A percentile compares a stretch with the other conserved stretches of the same genome.
Conservation (phyloP, 2,329 filamentous ascomycete species). For the Pyrenochaeta sp. region DNA sequence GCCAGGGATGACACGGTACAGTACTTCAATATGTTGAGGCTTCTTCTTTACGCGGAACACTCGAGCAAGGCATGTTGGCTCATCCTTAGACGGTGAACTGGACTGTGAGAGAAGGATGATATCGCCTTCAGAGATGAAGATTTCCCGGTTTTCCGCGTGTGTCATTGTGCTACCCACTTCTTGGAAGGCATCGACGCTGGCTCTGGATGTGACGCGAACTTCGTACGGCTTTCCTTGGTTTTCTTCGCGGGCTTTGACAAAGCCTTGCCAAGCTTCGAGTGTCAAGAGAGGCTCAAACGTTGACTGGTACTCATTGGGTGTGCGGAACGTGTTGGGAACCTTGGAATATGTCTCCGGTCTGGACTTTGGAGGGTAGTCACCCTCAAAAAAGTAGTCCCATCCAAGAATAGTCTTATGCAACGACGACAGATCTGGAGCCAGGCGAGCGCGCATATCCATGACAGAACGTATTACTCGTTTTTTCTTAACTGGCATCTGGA, state of each 20-base stretch:
- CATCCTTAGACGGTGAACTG: slow-evolving; percentile 70
- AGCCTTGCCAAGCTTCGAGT: slow-evolving; percentile 94
- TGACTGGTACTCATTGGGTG: slow-evolving; percentile 80
- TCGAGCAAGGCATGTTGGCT: slow-evolving; percentile 84
- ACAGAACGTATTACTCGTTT: slow-evolving; percentile 78
- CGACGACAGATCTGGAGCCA: slow-evolving; percentile 85
- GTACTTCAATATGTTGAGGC: slow-evolving; percentile 80
- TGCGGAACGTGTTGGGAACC: slow-evolving; percentile 79
- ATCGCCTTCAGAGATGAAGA: slow-evolving; percentile 81
- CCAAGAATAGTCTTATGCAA: slow-evolving; percentile 86
- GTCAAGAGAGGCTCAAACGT: slow-evolving; percentile 91
- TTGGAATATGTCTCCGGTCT: slow-evolving; percentile 74
- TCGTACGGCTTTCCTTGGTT: slow-evolving; percentile 80
- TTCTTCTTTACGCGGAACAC: slow-evolving; percentile 83
- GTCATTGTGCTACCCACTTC: slow-evolving; percentile 89
- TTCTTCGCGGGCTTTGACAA: slow-evolving; percentile 90
- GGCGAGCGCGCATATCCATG: slow-evolving; percentile 91
- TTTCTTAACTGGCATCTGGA: slow-evolving; percentile 80
- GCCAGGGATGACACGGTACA: slow-evolving; percentile 78
- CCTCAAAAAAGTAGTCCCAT: slow-evolving; percentile 94
- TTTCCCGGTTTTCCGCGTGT: slow-evolving; percentile 72
- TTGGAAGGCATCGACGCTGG: slow-evolving; percentile 90
- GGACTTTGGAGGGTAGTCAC: slow-evolving; percentile 80
- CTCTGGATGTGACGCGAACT: slow-evolving; percentile 84
- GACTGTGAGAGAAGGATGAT: slow-evolving; percentile 84